Conservation (phyloP, 2,329 filamentous ascomycete species). For the Aspergillus sp. region DNA sequence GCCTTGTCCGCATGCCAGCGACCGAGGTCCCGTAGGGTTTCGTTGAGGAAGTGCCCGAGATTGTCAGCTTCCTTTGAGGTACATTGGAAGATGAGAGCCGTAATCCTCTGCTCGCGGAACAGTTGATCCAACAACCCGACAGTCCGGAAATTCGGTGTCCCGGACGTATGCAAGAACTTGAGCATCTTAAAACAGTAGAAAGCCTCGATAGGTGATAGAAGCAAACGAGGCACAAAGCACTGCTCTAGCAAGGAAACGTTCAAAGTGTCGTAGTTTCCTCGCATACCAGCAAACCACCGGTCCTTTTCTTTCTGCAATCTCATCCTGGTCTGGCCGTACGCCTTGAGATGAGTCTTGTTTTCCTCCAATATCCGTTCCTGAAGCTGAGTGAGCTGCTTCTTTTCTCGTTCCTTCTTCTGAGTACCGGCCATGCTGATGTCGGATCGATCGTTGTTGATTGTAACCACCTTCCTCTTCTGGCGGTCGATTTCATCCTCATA, state of each 20-base stretch:
- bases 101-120: constrained; percentile 74
- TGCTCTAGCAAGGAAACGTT: constrained; percentile 78
- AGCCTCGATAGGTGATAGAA: constrained; percentile 78
- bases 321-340: constrained; percentile 60
- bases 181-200: constrained; percentile 84
- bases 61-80: constrained; percentile 88
- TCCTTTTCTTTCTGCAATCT: constrained; percentile 69
- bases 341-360: constrained; percentile 61
- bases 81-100: constrained; percentile 77
- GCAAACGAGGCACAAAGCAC: constrained; percentile 81
- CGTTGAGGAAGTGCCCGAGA: constrained; percentile 81
- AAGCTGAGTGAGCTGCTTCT: constrained; percentile 61
- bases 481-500: constrained; percentile 71
- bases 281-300: constrained; percentile 66
- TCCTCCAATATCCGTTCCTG: constrained; percentile 67
- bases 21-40: constrained; percentile 70
- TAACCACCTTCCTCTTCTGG: constrained; percentile 59
- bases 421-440: constrained; percentile 63
- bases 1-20: constrained; percentile 75
- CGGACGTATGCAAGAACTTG: constrained; percentile 77
- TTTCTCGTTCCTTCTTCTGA: constrained; percentile 62
- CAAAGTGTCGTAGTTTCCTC: constrained; percentile 57
- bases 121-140: constrained; percentile 76
- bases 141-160: constrained; percentile 78
- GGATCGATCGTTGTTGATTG: constrained; percentile 62